A percentile compares a stretch with the other conserved stretches of the same genome.
Conservation (phyloP, 306 rosid genomes). For the Echinosophora koreensis region DNA sequence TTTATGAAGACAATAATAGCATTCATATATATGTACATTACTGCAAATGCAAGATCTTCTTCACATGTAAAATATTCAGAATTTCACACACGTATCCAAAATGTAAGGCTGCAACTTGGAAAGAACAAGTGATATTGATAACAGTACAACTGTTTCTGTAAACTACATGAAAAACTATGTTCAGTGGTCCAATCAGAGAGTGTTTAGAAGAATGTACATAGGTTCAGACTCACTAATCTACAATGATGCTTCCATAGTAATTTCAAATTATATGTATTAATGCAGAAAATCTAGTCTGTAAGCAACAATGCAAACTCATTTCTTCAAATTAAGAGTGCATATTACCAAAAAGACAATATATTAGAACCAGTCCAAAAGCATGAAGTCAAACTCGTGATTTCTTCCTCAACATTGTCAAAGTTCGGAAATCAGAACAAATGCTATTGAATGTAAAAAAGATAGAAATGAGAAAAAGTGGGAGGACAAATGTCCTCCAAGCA, state of each 20-base stretch:
- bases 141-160: slow-evolving; percentile 9
- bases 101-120: neutral
- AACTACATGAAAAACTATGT: slow-evolving; percentile 12
- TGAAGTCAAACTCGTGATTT: neutral
- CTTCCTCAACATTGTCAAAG: neutral
- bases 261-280: neutral
- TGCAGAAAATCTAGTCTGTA: slow-evolving; percentile 5
- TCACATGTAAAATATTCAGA: neutral
- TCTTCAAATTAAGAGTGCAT: neutral
- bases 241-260: slow-evolving; percentile 9
- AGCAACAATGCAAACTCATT: neutral
- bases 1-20: slow-evolving; percentile 16
- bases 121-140: slow-evolving; percentile 26
- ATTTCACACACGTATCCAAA: neutral
- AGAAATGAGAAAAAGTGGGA: slow-evolving; percentile 14
- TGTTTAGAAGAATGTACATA: slow-evolving; percentile 18
- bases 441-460: neutral
- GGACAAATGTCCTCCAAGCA: neutral
- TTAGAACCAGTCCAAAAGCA: neutral
- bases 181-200: neutral
- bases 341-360: neutral
- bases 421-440: neutral
- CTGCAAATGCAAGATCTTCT: slow-evolving; percentile 16
- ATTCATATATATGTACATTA: slow-evolving; percentile 6
- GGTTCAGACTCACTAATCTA: slow-evolving; percentile 3